Evolutionary conservation across 1,139 yeast species (phyloP).

Genomic region (Scheffersomyces titani): DNA sequence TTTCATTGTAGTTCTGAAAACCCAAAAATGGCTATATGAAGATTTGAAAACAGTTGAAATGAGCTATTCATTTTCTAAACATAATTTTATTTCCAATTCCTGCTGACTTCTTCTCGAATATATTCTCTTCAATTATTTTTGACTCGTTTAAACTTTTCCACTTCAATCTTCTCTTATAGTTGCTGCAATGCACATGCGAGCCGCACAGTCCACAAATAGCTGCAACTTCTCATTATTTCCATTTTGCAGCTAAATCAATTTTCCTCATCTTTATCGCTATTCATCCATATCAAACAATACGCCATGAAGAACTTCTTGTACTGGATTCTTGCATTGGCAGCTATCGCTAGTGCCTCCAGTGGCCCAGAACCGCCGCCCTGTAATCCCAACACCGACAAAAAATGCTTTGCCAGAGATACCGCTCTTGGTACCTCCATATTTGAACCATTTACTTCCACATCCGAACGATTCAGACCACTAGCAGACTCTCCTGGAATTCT

Average conservation of each 20-base stretch:
- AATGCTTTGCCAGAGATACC: slow-evolving; percentile 23
- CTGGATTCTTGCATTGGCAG: not conserved
- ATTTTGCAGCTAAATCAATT: not conserved
- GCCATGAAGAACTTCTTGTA: not conserved
- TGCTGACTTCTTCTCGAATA: slow-evolving; percentile 2
- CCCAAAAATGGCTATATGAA: too few species aligned
- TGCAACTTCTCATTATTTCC: not conserved
- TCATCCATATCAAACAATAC: not conserved
- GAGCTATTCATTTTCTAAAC: too few species aligned
- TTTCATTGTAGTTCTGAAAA: too few species aligned
- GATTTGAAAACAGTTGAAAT: too few species aligned
- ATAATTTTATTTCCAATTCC: not conserved
- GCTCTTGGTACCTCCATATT: slow-evolving; percentile 20
- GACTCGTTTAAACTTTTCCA: not conserved
- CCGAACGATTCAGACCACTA: slow-evolving; percentile 1
- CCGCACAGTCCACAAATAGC: slow-evolving; percentile 3
- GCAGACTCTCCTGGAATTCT: not conserved
- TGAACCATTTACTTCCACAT: slow-evolving; percentile 13
- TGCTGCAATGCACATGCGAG: not conserved
- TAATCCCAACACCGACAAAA: slow-evolving; percentile 23
- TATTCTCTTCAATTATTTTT: not conserved
- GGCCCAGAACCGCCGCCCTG: slow-evolving; percentile 12
- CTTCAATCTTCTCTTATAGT: not conserved
- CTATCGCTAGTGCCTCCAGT: slow-evolving; percentile 1
- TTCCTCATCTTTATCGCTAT: not conserved